Conservation (phyloP, 306 rosid species). For the Arachis hypogaea region DNA sequence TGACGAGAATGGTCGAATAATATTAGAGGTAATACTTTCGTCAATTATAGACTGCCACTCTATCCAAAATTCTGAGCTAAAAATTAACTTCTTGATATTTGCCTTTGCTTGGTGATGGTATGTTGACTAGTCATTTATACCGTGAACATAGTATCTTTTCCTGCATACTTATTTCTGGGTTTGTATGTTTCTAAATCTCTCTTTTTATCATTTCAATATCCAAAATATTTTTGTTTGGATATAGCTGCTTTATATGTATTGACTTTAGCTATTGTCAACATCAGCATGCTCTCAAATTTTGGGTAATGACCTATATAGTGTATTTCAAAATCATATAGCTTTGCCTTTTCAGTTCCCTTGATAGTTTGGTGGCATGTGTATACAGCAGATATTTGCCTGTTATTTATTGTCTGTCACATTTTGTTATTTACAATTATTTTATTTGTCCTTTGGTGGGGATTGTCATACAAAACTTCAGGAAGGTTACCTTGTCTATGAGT, state of each 20-base stretch:
- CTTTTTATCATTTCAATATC: conserved; percentile 25
- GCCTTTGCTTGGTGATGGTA: conserved; percentile 24
- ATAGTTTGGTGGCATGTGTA: conserved; percentile 3
- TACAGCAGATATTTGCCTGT: background rate
- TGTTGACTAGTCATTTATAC: conserved; percentile 2
- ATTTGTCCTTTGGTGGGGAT: conserved; percentile 16
- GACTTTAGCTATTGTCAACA: conserved; percentile 26
- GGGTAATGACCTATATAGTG: conserved; percentile 1
- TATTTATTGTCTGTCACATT: conserved; percentile 21
- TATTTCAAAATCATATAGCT: conserved; percentile 9
- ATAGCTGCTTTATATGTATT: conserved; percentile 8
- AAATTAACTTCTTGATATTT: conserved; percentile 34
- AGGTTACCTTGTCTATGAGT: conserved; percentile 97
- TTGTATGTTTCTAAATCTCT: conserved; percentile 5
- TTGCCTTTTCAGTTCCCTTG: conserved; percentile 12
- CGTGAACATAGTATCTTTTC: conserved; percentile 12
- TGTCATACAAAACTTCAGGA: conserved; percentile 67
- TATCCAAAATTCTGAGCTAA: conserved; percentile 23
- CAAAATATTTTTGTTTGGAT: conserved; percentile 15
- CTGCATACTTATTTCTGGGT: conserved; percentile 15
- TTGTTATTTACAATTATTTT: conserved; percentile 28
- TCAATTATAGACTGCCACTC: conserved; percentile 33
- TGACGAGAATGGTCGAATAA: conserved; percentile 80
- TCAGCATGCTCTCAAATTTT: conserved; percentile 18
- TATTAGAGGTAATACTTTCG: conserved; percentile 75